Evolutionary conservation across 2,329 filamentous ascomycete genomes (phyloP).

Genomic region (Diaporthe sp.): DNA sequence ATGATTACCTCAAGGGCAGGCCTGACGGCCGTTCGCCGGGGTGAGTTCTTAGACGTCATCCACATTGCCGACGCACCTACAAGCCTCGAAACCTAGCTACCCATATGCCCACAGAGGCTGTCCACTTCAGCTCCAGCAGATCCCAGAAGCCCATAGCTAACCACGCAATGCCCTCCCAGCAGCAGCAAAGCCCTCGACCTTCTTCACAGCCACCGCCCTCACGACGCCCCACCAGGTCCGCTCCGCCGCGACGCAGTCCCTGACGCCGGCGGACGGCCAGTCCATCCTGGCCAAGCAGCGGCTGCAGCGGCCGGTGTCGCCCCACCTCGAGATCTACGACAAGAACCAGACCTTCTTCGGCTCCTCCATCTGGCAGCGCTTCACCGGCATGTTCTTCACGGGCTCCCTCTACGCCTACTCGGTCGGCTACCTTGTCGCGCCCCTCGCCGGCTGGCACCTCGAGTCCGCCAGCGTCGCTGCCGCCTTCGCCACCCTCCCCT

Average conservation of each 20-base stretch:
- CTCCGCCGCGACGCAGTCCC: conserved; percentile 68
- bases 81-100: conserved; percentile 8
- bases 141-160: conserved; percentile 43
- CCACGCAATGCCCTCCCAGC: conserved; percentile 32
- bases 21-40: conserved; percentile 71
- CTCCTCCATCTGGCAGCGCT: conserved; percentile 80
- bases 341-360: conserved; percentile 88
- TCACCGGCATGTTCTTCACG: conserved; percentile 83
- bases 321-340: conserved; percentile 89
- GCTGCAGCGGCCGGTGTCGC: conserved; percentile 83
- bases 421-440: conserved; percentile 84
- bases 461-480: conserved; percentile 73
- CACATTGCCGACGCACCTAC: conserved; percentile 18
- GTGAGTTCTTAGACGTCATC: conserved; percentile 54
- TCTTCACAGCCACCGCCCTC: conserved; percentile 65
- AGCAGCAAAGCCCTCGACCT: conserved; percentile 61
- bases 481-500: conserved; percentile 70
- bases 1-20: conserved; percentile 73
- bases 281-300: conserved; percentile 86
- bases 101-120: not conserved
- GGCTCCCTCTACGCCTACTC: conserved; percentile 86
- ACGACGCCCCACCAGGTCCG: conserved; percentile 55
- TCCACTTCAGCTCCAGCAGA: not conserved
- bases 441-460: conserved; percentile 76
- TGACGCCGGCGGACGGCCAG: conserved; percentile 67